These are phyloP conservation scores for Amphibolis antarctica DNA, from an alignment of 106 monocot genomes.

Conservation along the genomic window DNA sequence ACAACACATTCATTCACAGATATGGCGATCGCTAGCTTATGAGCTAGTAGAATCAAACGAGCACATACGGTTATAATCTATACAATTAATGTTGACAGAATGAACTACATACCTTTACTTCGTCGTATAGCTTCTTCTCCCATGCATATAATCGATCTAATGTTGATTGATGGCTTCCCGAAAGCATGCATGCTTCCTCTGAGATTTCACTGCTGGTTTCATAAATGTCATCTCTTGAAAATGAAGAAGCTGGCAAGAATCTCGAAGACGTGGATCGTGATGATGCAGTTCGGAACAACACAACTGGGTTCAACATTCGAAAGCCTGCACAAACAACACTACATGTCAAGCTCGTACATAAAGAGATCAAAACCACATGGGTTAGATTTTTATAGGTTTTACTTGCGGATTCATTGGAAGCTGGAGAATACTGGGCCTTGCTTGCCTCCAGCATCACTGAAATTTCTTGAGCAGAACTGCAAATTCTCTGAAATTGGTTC, in stretches of 20 bases:
- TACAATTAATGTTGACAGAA: background rate
- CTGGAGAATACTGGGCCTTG: slow-evolving; percentile 45
- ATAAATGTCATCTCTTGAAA: slow-evolving; percentile 28
- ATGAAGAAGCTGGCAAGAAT: slow-evolving; percentile 26
- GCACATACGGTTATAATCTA: background rate
- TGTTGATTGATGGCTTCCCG: slow-evolving; percentile 80
- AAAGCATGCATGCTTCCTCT: slow-evolving; percentile 54
- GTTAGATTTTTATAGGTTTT: background rate
- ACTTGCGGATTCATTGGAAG: slow-evolving; percentile 47
- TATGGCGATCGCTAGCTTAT: no score
- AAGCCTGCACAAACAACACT: slow-evolving; percentile 19
- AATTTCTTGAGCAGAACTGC: slow-evolving; percentile 62
- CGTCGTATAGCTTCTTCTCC: slow-evolving; percentile 95
- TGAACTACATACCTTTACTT: slow-evolving; percentile 79
- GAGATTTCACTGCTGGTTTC: slow-evolving; percentile 47
- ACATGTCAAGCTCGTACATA: background rate
- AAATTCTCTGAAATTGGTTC: slow-evolving; percentile 57
- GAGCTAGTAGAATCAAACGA: background rate
- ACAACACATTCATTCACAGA: no score
- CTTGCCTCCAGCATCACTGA: slow-evolving; percentile 72
- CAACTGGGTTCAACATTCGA: slow-evolving; percentile 69
- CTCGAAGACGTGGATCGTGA: slow-evolving; percentile 57
- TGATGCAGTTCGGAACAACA: slow-evolving; percentile 58
- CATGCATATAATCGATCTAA: slow-evolving; percentile 72
- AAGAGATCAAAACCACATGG: background rate